Base-by-base conservation (phyloP, 2,329 filamentous ascomycete species). In the Claviceps digitariae region DNA sequence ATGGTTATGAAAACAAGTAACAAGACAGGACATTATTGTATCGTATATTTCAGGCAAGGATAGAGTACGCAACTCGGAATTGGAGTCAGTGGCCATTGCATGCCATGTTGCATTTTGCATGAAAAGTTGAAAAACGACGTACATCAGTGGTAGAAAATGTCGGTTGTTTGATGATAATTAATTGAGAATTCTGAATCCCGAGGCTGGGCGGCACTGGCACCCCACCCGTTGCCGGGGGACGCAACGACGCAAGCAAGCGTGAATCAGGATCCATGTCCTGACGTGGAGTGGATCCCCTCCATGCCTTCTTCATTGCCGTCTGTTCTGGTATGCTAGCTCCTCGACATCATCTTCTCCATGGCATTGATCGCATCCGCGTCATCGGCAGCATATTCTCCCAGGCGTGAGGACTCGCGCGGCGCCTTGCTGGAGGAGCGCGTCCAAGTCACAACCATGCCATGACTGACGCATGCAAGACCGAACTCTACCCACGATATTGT, bases 401-500 rank as follows among this genome's bases (percentile, higher is more conserved):
- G 40, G 21, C 40, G 20, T 38, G 23, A 40, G 6, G n/a, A 25
- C 48, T 31, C 40, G 23, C 15, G 25, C 41, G 15, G 27, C 27
- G 52, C 50, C 48, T 38, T 38, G 31, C 41, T n/a, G 27, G 12
- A 43, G 17, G 47, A 25, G 54, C 38, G 43, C 53, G 25, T 38
- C 17, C 15, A 29, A 51, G 53, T 48, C 54, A 59, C 57, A 59
- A 65, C 56, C 65, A 74, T 77, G 74, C 70, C 71, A 81, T 81
- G 77, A 76, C 67, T 63, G 67, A 67, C 62, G 60, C 60, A 45
- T 54, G 59, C 45, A 55, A 62, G 54, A 60, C 66, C 56, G 58
- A 57, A 52, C 67, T 78, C 59, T 85, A 84, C 60, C 80, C 78
- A 9, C 74, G 77, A 54, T 83, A 82, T 65, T 83, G 81, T 64